Evolutionary conservation across 148 eudicot species (phyloP).

Genomic region (Spergularia bocconei): DNA sequence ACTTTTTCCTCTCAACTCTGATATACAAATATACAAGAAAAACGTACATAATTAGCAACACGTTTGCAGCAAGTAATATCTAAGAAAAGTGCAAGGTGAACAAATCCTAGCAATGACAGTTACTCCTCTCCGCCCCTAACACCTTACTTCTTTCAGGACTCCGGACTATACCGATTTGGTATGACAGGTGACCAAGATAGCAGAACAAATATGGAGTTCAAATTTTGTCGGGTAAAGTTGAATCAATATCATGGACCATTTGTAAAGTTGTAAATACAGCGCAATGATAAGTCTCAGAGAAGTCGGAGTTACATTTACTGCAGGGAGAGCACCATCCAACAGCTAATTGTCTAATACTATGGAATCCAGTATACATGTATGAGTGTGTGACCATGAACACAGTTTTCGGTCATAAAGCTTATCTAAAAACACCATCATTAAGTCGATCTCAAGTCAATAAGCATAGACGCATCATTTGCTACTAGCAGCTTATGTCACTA

Average conservation of each 20-base stretch:
- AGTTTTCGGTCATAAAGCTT: not conserved
- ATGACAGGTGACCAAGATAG: not conserved
- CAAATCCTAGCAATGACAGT: not conserved
- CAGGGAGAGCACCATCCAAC: not conserved
- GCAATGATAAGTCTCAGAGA: no score
- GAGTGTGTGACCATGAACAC: not conserved
- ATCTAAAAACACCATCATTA: not conserved
- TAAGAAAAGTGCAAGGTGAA: not conserved
- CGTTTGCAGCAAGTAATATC: not conserved
- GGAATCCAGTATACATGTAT: not conserved
- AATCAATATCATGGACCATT: not conserved
- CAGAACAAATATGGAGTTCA: not conserved
- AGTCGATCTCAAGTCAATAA: not conserved
- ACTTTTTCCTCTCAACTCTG: constrained; percentile 70
- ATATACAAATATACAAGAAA: constrained; percentile 6
- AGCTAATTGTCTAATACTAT: not conserved
- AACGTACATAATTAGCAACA: not conserved
- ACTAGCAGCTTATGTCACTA: not conserved
- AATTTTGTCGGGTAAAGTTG: no score
- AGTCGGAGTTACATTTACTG: not conserved
- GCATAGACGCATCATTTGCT: not conserved
- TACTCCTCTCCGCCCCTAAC: not conserved
- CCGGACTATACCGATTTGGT: not conserved
- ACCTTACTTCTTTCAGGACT: not conserved
- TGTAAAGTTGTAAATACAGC: not conserved